Percentiles rank a stretch among this genome's conserved stretches.
Evolutionary conservation across 495 filamentous ascomycete species (phyloP).

Genomic region (Penicillium simplicissimum): DNA sequence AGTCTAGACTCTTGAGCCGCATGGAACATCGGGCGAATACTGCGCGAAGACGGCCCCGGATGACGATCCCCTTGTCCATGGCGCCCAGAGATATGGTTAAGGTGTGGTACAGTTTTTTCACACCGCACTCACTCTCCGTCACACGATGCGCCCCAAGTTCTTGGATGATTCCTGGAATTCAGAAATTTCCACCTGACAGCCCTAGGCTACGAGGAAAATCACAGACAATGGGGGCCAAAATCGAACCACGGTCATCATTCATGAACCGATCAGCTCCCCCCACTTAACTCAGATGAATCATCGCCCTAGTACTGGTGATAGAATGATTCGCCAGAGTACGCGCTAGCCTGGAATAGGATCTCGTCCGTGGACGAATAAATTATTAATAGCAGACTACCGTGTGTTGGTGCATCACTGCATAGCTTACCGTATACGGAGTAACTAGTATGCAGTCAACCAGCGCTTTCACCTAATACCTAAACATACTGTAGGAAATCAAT

Average conservation of each 20-base stretch:
- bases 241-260: neutral
- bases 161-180: too few relatives aligned
- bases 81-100: neutral
- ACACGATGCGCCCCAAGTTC: too few relatives aligned
- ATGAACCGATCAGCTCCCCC: neutral
- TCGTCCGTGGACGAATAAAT: neutral
- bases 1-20: neutral
- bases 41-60: neutral
- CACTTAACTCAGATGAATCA: neutral
- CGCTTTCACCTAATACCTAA: neutral
- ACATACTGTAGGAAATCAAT: neutral
- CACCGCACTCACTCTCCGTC: neutral
- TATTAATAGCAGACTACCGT: too few relatives aligned
- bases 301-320: neutral
- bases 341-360: neutral
- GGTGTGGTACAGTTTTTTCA: neutral
- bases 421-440: neutral
- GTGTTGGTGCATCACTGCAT: neutral
- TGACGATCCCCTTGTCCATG: neutral
- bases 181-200: too few relatives aligned
- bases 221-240: neutral
- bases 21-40: neutral
- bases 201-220: neutral
- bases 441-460: too few relatives aligned
- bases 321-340: neutral